A percentile compares a stretch with the other conserved stretches of the same genome.
Conservation (phyloP, 345 rosid species). For the Durio zibethinus region DNA sequence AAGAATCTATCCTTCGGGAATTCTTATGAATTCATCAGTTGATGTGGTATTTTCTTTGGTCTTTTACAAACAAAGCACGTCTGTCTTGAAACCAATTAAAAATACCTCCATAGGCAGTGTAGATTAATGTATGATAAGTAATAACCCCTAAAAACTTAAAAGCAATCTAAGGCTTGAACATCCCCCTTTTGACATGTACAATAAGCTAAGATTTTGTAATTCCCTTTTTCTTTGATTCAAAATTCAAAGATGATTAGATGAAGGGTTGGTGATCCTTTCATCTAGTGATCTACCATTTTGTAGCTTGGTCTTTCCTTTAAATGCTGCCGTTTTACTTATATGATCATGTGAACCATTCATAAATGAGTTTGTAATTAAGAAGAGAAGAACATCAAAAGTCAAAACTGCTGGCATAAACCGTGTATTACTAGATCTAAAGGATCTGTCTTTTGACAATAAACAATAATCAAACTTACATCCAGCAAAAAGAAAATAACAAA, state of each 20-base stretch:
- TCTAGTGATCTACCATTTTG: too few species aligned
- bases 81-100: too few species aligned
- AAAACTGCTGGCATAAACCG: not conserved
- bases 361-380: not conserved
- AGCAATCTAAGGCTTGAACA: not conserved
- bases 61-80: not conserved
- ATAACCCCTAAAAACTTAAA: too few species aligned
- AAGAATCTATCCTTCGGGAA: not conserved
- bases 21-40: not conserved
- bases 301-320: too few species aligned
- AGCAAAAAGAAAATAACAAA: conserved; percentile 13
- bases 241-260: not conserved
- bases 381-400: not conserved
- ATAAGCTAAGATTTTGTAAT: not conserved
- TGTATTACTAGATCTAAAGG: conserved; percentile 18
- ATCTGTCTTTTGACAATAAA: conserved; percentile 4
- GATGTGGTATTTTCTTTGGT: not conserved
- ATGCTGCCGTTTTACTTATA: not conserved
- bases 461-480: conserved; percentile 10
- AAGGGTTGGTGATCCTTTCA: too few species aligned
- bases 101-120: not conserved
- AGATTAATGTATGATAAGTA: too few species aligned
- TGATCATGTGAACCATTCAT: not conserved
- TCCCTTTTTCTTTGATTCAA: not conserved
- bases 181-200: not conserved